These are phyloP conservation scores for Bryopsis sp. DNA, from an alignment of 139 green algal species.

Conservation along the genomic window DNA sequence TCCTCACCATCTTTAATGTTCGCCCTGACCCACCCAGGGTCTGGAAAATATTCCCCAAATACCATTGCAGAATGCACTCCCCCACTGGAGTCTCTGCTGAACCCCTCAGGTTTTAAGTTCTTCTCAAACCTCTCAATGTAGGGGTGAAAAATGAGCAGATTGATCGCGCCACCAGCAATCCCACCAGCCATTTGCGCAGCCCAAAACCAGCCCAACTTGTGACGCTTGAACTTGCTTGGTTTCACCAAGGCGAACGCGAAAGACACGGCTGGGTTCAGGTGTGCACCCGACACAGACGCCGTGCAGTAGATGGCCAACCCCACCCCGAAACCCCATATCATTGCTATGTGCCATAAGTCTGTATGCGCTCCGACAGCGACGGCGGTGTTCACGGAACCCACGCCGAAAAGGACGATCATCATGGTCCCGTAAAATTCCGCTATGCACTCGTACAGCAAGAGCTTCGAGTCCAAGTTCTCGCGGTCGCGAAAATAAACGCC, in stretches of 20 bases:
- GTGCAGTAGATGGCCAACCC: constrained; percentile 6
- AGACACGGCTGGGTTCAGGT: constrained; percentile 12
- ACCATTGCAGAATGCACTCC: not conserved
- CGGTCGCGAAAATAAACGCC: too few species aligned
- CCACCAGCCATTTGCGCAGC: not conserved
- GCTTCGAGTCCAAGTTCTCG: too few species aligned
- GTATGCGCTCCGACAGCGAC: not conserved
- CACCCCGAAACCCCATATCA: constrained; percentile 6
- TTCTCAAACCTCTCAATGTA: not conserved
- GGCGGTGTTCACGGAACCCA: constrained; percentile 1
- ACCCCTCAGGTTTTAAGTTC: not conserved
- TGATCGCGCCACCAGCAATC: not conserved
- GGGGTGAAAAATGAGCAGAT: constrained; percentile 10
- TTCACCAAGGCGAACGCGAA: not conserved
- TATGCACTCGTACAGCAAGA: constrained; percentile 1
- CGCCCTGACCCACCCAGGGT: not conserved
- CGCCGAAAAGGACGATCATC: not conserved
- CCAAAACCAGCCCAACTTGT: not conserved
- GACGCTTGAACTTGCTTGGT: not conserved
- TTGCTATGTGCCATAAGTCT: constrained; percentile 4
- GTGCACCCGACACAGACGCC: not conserved
- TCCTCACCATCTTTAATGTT: not conserved
- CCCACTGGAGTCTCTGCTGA: not conserved
- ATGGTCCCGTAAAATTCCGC: not conserved
- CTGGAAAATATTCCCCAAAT: constrained; percentile 15